Percentiles rank a stretch among this genome's conserved stretches.
Evolutionary conservation across 495 filamentous ascomycete genomes (phyloP).

Genomic region (Penicillium egyptiacum): DNA sequence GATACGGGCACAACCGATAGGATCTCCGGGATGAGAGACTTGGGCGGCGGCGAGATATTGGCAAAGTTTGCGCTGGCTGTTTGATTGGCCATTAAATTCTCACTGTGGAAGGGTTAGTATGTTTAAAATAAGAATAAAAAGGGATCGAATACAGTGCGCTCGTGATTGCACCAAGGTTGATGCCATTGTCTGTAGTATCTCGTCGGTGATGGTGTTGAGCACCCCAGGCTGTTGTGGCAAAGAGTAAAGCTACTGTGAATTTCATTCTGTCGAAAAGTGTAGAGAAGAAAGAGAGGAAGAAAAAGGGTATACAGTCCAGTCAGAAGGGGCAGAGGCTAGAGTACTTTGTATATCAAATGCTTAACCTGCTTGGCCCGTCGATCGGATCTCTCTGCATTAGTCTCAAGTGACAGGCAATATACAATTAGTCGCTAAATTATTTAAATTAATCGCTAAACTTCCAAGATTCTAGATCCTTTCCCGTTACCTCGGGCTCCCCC

Average conservation of each 20-base stretch:
- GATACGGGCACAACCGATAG: slow-evolving; percentile 31
- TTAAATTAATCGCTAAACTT: neutral
- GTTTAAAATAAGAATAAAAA: neutral
- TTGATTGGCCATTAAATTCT: slow-evolving; percentile 18
- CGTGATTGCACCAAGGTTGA: slow-evolving; percentile 17
- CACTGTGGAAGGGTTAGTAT: slow-evolving; percentile 5
- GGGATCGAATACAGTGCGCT: slow-evolving; percentile 16
- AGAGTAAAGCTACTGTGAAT: slow-evolving; percentile 7
- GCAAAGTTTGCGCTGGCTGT: slow-evolving; percentile 28
- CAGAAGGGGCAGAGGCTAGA: neutral
- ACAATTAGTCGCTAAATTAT: neutral
- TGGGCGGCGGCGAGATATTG: slow-evolving; percentile 35
- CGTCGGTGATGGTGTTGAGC: slow-evolving; percentile 15
- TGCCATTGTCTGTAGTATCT: slow-evolving; percentile 14
- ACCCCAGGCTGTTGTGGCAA: slow-evolving; percentile 12
- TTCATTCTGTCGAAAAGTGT: slow-evolving; percentile 5
- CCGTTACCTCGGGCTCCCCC: slow-evolving; percentile 1
- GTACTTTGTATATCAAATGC: slow-evolving; percentile 32
- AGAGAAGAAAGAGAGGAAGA: neutral
- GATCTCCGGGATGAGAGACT: slow-evolving; percentile 31
- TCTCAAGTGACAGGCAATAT: neutral
- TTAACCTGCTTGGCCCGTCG: slow-evolving; percentile 17
- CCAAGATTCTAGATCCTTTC: slow-evolving; percentile 5
- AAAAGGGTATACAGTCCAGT: neutral
- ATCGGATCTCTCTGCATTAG: slow-evolving; percentile 1